Evolutionary conservation across 768 basidiomycete genomes (phyloP), one percentile per base, ranked within the genome.

Genomic region (Leccinum sublutescens): DNA sequence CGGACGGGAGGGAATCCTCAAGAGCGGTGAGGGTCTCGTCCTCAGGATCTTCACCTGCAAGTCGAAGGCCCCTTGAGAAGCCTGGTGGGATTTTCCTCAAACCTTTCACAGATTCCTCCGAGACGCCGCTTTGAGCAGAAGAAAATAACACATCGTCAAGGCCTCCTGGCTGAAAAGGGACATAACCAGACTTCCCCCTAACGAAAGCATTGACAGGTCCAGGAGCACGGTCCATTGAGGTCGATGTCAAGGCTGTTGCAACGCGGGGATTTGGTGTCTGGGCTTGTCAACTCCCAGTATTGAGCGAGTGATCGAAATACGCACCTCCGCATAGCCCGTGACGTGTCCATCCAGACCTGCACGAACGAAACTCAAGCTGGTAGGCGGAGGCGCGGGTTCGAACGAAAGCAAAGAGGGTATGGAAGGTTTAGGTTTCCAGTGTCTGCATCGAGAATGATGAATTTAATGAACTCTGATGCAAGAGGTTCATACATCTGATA

Each of bases 151-250:
- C 77, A 63, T 88, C 87, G 47, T 93, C 93, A 10, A 98, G 77
- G 2, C 97, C 97, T 50, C 97, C 97, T 6, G 97, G 97, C 76
- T 87, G 83, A 74, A 98, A 98, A 1, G 97, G 97, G 9, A 95
- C 85, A 74, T 95, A 85, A 48, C 90, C 89, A 21, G 94, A 90
- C 74, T 96, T 97, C 49, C 97, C 97, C 58, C 95, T 80, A 19
- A 98, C 95, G 73, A 98, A 98, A 56, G 84, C 87, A 55, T 84
- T 81, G 58, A 80, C 81, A 0, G 88, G 82, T 14, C 86, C 93
- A 8, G 95, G 95, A 3, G 91, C 89, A 52, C 96, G 85, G 61
- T 88, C 84, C 59, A 95, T 74, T 29, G 92, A 91, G 2, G 91
- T 93, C 11, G 95, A 97, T 2, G 88, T 92, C 4, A 91, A 77